phyloP scores from a whole-genome alignment of 2,329 filamentous ascomycete species.

The Daldinia sp. region DNA sequence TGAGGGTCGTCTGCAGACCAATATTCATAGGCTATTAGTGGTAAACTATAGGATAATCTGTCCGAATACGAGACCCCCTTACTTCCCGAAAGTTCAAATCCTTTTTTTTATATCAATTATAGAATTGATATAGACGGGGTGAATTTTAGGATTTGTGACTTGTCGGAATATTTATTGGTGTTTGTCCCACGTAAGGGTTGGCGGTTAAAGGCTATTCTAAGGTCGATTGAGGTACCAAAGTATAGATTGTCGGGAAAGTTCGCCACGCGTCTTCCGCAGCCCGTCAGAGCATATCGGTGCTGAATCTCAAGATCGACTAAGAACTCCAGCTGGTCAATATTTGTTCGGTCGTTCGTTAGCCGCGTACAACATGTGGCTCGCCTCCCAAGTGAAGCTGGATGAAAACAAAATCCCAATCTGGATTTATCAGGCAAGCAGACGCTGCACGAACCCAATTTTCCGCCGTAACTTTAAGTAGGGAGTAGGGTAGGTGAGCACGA shows the following conservation, averaged over 20 bases:
- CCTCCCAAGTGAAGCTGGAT: not conserved
- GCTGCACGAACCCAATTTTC: not conserved
- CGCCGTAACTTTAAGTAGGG: too few species aligned
- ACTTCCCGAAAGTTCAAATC: not conserved
- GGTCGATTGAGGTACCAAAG: not conserved
- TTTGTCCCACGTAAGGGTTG: not conserved
- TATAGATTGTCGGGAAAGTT: not conserved
- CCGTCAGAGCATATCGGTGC: not conserved
- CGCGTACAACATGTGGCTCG: not conserved
- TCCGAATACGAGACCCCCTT: constrained; percentile 6
- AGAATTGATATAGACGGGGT: not conserved
- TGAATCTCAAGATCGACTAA: not conserved
- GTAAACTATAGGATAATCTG: not conserved
- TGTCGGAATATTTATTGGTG: not conserved
- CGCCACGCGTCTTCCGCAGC: not conserved
- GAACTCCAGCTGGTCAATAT: not conserved
- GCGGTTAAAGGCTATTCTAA: not conserved
- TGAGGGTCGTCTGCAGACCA: not conserved
- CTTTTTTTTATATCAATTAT: not conserved
- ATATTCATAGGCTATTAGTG: not conserved
- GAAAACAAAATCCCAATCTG: not conserved
- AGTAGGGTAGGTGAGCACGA: not conserved
- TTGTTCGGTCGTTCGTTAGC: not conserved
- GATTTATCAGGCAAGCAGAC: not conserved
- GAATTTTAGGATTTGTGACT: not conserved